Base-by-base conservation (phyloP, 73 alveolate species). In the Blepharisma stoltei region DNA sequence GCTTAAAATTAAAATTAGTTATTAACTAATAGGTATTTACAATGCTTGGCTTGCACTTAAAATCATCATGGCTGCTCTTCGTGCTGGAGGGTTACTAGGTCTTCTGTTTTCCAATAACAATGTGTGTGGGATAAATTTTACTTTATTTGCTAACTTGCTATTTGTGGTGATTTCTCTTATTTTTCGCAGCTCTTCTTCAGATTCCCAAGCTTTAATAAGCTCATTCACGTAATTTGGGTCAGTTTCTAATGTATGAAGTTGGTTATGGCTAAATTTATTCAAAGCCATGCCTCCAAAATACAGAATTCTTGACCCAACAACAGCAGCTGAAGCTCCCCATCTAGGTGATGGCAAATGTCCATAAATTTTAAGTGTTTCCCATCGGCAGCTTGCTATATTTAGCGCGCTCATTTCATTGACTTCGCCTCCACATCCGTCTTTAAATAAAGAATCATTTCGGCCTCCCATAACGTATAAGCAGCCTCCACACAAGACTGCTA, bases 391-490 rank as follows among this genome's bases (percentile, higher is more conserved):
- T 18, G 65, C 21, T 11, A 50, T 50, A 18, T 50, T 50, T 14
- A 50, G 4, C 2, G 65, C 65, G 3, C 27, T 18, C 65, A 50
- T 18, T 50, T 50, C 65, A 14, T 18, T 4, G 27, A 50, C 65
- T 18, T 11, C n/a, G 4, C 27, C 65, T 18, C 21, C 27, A 50
- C 27, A 50, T 14, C 27, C n/a, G 27, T 18, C 65, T 14, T 11
- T 14, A 18, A 14, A 50, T 14, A 50, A 18, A 1, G 65, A 50
- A 50, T 50, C 65, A 50, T 50, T 50, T 50, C 65, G n/a, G 2
- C 65, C 65, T 50, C 65, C 65, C n/a, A 50, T 18, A 50, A 50
- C 65, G 65, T 14, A 14, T 50, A 50, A 50, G 65, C n/a, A 50
- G 27, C 21, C 21, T 50, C 65, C 65, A 50, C 65, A 50, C n/a